A percentile compares a stretch with the other conserved stretches of the same genome.
Evolutionary conservation across 2,329 filamentous ascomycete genomes (phyloP).

Genomic region (Zymoseptoria tritici): DNA sequence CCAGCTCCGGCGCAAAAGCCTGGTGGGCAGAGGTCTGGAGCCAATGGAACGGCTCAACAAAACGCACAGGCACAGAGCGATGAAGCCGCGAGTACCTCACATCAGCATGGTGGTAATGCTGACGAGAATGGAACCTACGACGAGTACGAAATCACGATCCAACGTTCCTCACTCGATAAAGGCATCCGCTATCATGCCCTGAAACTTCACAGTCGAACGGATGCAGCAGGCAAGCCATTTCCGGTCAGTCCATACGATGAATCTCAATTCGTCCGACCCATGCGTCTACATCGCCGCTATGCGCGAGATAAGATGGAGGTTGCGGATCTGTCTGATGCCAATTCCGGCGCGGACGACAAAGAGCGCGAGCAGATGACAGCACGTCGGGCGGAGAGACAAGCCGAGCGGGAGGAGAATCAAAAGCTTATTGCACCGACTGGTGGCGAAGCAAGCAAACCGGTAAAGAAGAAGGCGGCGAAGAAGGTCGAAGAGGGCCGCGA

Average conservation of each 20-base stretch:
- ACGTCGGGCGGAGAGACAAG: slow-evolving; percentile 68
- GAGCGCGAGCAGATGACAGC: slow-evolving; percentile 53
- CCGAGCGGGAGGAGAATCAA: slow-evolving; percentile 76
- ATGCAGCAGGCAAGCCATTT: slow-evolving; percentile 18
- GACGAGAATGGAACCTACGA: slow-evolving; percentile 20
- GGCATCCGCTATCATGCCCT: slow-evolving; percentile 82
- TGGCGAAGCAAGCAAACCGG: slow-evolving; percentile 51
- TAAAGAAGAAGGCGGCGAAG: slow-evolving; percentile 56
- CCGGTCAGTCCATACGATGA: slow-evolving; percentile 63
- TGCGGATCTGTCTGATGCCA: slow-evolving; percentile 24
- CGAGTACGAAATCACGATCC: slow-evolving; percentile 69
- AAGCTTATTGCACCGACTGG: slow-evolving; percentile 86
- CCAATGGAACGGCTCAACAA: not conserved
- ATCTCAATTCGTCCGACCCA: slow-evolving; percentile 75
- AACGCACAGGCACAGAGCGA: not conserved
- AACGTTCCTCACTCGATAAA: slow-evolving; percentile 71
- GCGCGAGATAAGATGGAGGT: slow-evolving; percentile 55
- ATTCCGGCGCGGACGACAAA: slow-evolving; percentile 52
- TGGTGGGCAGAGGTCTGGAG: slow-evolving; percentile 7
- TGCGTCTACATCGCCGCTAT: slow-evolving; percentile 82
- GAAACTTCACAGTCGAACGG: slow-evolving; percentile 58
- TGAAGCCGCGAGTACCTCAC: slow-evolving; percentile 1
- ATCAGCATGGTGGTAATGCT: slow-evolving; percentile 15
- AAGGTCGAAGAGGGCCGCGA: slow-evolving; percentile 78
- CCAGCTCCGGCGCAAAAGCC: slow-evolving; percentile 7